Evolutionary conservation across 495 filamentous ascomycete species (phyloP).

Genomic region (Aspergillus indologenus): DNA sequence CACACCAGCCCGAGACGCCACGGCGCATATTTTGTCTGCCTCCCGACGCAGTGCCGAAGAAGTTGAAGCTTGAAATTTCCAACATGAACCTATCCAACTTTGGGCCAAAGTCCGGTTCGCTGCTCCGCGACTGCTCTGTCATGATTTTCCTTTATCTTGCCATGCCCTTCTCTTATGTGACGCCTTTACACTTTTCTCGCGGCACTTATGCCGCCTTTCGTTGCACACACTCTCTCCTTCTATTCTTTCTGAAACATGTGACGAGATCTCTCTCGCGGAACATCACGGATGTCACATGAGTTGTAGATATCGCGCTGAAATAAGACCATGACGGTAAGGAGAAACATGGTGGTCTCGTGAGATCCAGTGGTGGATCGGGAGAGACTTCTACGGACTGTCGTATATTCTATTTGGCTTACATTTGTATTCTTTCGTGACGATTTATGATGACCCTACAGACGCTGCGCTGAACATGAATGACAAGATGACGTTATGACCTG

Average conservation of each 20-base stretch:
- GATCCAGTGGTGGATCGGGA: neutral
- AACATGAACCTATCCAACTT: neutral
- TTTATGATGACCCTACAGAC: neutral
- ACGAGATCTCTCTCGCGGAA: neutral
- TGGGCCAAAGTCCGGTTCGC: neutral
- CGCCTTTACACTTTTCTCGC: neutral
- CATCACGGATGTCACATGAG: neutral
- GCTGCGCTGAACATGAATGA: too few relatives aligned
- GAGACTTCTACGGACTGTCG: neutral
- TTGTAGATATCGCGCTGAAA: neutral
- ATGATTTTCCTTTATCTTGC: conserved; percentile 5
- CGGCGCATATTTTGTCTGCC: conserved; percentile 23
- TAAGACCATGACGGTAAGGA: neutral
- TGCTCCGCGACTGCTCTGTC: neutral
- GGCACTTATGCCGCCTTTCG: neutral
- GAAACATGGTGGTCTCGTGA: neutral
- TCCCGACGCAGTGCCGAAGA: conserved; percentile 40
- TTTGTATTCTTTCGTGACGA: neutral
- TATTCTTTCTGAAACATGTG: neutral
- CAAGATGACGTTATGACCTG: too few relatives aligned
- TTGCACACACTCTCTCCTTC: neutral
- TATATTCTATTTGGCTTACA: neutral
- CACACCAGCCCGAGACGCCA: conserved; percentile 11
- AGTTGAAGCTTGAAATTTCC: conserved; percentile 31
- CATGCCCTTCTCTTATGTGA: conserved; percentile 2